Evolutionary conservation across 2,329 filamentous ascomycete genomes (phyloP).

Genomic region (Pseudonectria foliicola): DNA sequence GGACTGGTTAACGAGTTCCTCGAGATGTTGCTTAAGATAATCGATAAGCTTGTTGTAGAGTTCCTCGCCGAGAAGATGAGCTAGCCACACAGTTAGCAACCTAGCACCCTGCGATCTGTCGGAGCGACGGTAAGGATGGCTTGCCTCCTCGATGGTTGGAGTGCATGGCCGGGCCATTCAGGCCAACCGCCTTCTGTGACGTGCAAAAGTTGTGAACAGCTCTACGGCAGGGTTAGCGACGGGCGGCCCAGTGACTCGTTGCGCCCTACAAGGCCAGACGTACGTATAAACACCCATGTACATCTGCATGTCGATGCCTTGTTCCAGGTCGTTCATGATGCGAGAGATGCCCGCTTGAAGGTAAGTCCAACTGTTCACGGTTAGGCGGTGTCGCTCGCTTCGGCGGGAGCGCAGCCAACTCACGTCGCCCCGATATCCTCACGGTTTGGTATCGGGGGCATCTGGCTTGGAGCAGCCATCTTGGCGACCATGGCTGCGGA

Average conservation of each 20-base stretch:
- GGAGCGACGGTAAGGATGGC: slow-evolving; percentile 6
- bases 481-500: slow-evolving; percentile 26
- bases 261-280: slow-evolving; percentile 6
- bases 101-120: neutral
- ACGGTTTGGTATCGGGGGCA: slow-evolving; percentile 53
- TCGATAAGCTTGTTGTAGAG: slow-evolving; percentile 85
- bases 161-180: slow-evolving; percentile 35
- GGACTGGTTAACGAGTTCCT: slow-evolving; percentile 62
- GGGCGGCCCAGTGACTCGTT: neutral
- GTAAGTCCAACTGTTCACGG: slow-evolving; percentile 68
- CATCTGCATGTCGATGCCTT: slow-evolving; percentile 90
- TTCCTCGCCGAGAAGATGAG: slow-evolving; percentile 91
- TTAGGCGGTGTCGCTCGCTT: slow-evolving; percentile 13
- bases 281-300: slow-evolving; percentile 98
- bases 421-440: slow-evolving; percentile 53
- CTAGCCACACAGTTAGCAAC: slow-evolving; percentile 36
- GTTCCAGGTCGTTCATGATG: slow-evolving; percentile 88
- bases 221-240: slow-evolving; percentile 39
- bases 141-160: slow-evolving; percentile 54
- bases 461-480: slow-evolving; percentile 32
- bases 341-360: slow-evolving; percentile 80
- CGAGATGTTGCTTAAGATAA: slow-evolving; percentile 75
- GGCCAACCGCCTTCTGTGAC: slow-evolving; percentile 84
- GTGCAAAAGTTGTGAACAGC: slow-evolving; percentile 99
- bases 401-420: slow-evolving; percentile 10